phyloP scores from a whole-genome alignment of 306 rosid genomes.

The Inga laurina region DNA sequence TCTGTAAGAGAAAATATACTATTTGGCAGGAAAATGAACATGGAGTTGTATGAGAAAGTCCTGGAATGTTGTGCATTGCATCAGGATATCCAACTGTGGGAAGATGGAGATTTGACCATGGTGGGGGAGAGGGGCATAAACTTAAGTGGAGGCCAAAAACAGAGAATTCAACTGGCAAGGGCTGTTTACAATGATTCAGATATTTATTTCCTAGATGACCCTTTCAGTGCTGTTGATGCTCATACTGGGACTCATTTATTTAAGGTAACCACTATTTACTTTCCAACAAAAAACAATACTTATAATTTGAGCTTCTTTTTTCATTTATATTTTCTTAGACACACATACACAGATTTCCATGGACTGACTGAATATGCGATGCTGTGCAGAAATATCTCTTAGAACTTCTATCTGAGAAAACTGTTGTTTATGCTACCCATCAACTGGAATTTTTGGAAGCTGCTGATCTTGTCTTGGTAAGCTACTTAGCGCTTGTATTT shows the following conservation, averaged over 20 bases:
- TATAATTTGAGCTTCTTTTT: neutral
- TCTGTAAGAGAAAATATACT: conserved; percentile 79
- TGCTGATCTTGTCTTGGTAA: conserved; percentile 78
- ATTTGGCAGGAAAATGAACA: conserved; percentile 73
- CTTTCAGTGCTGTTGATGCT: conserved; percentile 97
- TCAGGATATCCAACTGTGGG: conserved; percentile 75
- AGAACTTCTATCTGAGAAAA: conserved; percentile 71
- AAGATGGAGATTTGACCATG: conserved; percentile 63
- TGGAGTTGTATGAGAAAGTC: conserved; percentile 58
- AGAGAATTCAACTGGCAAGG: conserved; percentile 88
- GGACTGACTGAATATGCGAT: conserved; percentile 24
- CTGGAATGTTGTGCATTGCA: conserved; percentile 80
- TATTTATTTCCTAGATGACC: conserved; percentile 87
- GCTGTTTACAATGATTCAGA: conserved; percentile 87
- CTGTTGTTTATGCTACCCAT: conserved; percentile 89
- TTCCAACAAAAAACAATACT: neutral
- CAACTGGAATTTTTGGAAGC: conserved; percentile 88
- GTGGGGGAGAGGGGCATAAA: conserved; percentile 93
- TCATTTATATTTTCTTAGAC: neutral
- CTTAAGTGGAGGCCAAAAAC: conserved; percentile 96
- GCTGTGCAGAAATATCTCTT: conserved; percentile 80
- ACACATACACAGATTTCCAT: neutral
- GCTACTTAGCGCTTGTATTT: conserved; percentile 27
- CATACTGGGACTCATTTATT: conserved; percentile 84
- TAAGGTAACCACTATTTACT: conserved; percentile 47